phyloP scores from a whole-genome alignment of 2,329 filamentous ascomycete species.

The Scolecobasidium constrictum region DNA sequence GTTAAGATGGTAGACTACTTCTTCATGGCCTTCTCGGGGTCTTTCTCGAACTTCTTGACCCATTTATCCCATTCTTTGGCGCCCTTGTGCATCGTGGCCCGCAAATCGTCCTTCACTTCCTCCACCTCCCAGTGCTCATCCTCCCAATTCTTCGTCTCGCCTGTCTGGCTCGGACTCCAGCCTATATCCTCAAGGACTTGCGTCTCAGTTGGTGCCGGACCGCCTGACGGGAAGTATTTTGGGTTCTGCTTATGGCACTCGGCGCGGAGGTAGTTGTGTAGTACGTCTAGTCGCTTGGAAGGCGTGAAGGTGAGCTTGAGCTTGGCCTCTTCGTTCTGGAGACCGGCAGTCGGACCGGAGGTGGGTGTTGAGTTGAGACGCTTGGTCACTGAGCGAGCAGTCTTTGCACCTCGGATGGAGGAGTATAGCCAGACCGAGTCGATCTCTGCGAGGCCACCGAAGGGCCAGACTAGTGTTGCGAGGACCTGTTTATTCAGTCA shows the following conservation, averaged over 20 bases:
- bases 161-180: conserved; percentile 27
- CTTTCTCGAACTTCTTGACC: conserved; percentile 26
- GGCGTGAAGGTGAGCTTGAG: conserved; percentile 27
- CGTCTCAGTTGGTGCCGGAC: conserved; percentile 24
- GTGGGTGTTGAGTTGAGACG: conserved; percentile 18
- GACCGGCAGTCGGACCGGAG: conserved; percentile 1
- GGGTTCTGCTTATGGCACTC: conserved; percentile 26
- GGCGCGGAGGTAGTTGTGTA: conserved; percentile 28
- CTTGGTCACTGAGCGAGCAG: conserved; percentile 27
- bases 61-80: conserved; percentile 31
- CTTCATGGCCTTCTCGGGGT: conserved; percentile 28
- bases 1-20: conserved; percentile 18
- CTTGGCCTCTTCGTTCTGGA: conserved; percentile 12
- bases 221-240: conserved; percentile 22
- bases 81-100: conserved; percentile 26
- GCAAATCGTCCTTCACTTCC: conserved; percentile 32
- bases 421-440: conserved; percentile 26
- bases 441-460: conserved; percentile 26
- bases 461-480: conserved; percentile 24
- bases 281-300: conserved; percentile 23
- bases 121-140: conserved; percentile 32
- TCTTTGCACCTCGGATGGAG: conserved; percentile 36
- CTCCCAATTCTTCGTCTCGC: conserved; percentile 27
- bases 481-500: no score
- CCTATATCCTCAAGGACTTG: conserved; percentile 32